Evolutionary conservation across 176 grass and related monocot genomes (phyloP).

Genomic region (Phoenix roebelenii): DNA sequence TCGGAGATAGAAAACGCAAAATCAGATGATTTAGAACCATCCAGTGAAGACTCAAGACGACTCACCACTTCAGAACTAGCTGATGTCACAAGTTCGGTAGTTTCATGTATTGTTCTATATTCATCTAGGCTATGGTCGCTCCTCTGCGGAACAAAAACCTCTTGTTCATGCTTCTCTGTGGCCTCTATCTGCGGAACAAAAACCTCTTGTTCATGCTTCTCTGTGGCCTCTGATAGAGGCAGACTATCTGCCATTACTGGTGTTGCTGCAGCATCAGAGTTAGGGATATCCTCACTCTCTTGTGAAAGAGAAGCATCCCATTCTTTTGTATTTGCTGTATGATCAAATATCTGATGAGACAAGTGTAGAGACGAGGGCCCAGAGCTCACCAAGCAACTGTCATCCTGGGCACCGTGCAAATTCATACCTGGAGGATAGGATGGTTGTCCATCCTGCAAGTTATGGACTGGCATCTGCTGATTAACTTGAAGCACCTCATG

Average conservation of each 20-base stretch:
- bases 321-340: slow-evolving; percentile 31
- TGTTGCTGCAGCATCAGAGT: slow-evolving; percentile 6
- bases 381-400: slow-evolving; percentile 28
- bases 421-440: slow-evolving; percentile 32
- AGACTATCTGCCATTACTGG: slow-evolving; percentile 21
- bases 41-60: slow-evolving; percentile 3
- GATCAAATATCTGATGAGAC: slow-evolving; percentile 32
- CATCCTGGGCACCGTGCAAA: slow-evolving; percentile 26
- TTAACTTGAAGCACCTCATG: slow-evolving; percentile 46
- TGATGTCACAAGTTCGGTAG: background rate
- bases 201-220: slow-evolving; percentile 6
- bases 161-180: slow-evolving; percentile 13
- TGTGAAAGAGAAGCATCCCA: slow-evolving; percentile 13
- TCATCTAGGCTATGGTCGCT: slow-evolving; percentile 8
- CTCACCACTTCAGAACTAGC: slow-evolving; percentile 19
- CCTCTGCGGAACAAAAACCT: slow-evolving; percentile 4
- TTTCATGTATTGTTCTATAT: slow-evolving; percentile 9
- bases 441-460: slow-evolving; percentile 25
- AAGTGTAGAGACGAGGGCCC: slow-evolving; percentile 13
- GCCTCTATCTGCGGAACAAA: slow-evolving; percentile 15
- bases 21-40: slow-evolving; percentile 13
- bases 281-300: slow-evolving; percentile 19
- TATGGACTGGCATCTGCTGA: slow-evolving; percentile 31
- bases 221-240: slow-evolving; percentile 14
- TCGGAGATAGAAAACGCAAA: slow-evolving; percentile 23